phyloP scores from a whole-genome alignment of 2,329 filamentous ascomycete genomes.

The Calonectria crousiana region DNA sequence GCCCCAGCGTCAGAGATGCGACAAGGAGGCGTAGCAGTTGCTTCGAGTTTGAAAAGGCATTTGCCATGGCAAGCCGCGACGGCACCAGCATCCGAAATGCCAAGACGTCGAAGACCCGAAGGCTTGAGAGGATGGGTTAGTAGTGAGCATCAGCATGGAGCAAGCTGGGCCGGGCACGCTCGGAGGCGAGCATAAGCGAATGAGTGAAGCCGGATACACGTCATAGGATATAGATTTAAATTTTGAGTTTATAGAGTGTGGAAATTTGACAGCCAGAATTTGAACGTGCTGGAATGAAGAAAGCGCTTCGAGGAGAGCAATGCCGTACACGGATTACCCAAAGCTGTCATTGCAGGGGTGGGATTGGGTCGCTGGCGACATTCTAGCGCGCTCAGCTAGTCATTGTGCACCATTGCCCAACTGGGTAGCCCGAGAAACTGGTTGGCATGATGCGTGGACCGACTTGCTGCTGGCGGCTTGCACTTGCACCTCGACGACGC shows the following conservation, averaged over 20 bases:
- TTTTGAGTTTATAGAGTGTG: background rate
- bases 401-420: background rate
- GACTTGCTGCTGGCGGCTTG: conserved; percentile 15
- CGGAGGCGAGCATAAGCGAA: background rate
- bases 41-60: background rate
- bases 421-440: background rate
- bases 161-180: too few species aligned
- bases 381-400: background rate
- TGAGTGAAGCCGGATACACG: background rate
- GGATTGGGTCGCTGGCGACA: background rate
- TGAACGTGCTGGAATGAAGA: too few species aligned
- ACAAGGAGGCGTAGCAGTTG: background rate
- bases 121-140: background rate
- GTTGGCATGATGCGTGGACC: background rate
- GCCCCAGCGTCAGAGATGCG: background rate
- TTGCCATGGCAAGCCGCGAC: background rate
- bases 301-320: too few species aligned
- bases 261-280: background rate
- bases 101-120: background rate
- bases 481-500: conserved; percentile 18
- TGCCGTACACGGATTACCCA: background rate
- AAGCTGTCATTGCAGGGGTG: background rate
- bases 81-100: background rate
- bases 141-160: too few species aligned
- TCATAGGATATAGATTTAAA: background rate